These are phyloP conservation scores for Halocafeteria seosinensis DNA, from an alignment of 108 stramenopile genomes.

Conservation along the genomic window DNA sequence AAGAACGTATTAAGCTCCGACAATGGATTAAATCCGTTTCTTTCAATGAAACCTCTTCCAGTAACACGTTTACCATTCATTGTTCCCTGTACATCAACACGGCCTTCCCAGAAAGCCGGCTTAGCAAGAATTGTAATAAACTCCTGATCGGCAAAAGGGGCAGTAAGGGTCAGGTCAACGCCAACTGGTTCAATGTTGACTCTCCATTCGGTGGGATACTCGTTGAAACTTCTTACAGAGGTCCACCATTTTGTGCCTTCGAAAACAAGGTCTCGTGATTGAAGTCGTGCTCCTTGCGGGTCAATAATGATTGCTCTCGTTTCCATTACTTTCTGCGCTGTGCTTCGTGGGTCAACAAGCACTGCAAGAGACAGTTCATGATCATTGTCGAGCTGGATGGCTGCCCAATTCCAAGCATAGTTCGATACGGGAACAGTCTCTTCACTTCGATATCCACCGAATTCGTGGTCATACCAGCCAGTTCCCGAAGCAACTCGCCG, in stretches of 20 bases:
- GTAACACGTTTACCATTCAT: background rate
- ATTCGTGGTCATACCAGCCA: conserved; percentile 19
- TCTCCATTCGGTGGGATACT: background rate
- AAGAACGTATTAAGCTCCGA: conserved; percentile 6
- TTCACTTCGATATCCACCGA: background rate
- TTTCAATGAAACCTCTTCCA: conserved; percentile 5
- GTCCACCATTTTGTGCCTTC: background rate
- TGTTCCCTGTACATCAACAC: conserved; percentile 3
- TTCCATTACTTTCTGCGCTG: conserved; percentile 1
- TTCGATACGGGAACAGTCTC: background rate
- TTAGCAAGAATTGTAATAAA: conserved; percentile 13
- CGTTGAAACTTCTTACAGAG: conserved; percentile 6
- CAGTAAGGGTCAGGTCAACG: conserved; percentile 5
- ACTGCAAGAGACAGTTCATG: conserved; percentile 1
- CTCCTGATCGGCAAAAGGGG: conserved; percentile 10
- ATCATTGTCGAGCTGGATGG: conserved; percentile 9
- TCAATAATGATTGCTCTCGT: conserved; percentile 10
- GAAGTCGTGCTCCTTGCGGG: background rate
- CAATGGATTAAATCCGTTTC: conserved; percentile 4
- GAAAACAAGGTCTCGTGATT: background rate
- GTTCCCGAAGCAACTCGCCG: background rate
- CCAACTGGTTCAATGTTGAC: background rate
- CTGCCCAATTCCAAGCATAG: conserved; percentile 15
- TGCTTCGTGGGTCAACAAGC: background rate
- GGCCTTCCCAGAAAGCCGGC: conserved; percentile 18